Percentiles rank a stretch among this genome's conserved stretches.
phyloP scores from a whole-genome alignment of 2,329 filamentous ascomycete species.

The Westerdykella ornata region DNA sequence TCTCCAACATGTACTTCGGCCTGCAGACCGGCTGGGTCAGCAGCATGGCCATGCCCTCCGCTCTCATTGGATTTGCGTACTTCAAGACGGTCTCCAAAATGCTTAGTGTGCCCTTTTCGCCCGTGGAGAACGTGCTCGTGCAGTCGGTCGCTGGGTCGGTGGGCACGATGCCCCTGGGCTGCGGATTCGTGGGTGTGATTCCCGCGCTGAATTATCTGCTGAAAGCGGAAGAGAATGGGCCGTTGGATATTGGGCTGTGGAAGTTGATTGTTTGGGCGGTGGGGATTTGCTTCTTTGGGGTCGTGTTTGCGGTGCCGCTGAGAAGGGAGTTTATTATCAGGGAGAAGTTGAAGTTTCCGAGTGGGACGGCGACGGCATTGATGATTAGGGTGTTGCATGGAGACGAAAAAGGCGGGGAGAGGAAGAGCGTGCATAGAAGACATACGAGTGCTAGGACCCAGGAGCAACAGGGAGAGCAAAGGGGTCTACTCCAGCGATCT shows the following conservation, averaged over 20 bases:
- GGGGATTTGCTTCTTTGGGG: slow-evolving; percentile 91
- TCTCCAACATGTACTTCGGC: slow-evolving; percentile 99
- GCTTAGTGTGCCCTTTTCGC: slow-evolving; percentile 75
- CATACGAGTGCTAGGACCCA: neutral
- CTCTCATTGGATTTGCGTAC: slow-evolving; percentile 87
- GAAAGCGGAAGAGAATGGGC: slow-evolving; percentile 68
- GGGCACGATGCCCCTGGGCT: slow-evolving; percentile 92
- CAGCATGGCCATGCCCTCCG: slow-evolving; percentile 95
- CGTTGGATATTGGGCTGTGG: slow-evolving; percentile 62
- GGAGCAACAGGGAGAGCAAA: slow-evolving; percentile 26
- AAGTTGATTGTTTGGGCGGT: slow-evolving; percentile 85
- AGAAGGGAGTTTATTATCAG: slow-evolving; percentile 86
- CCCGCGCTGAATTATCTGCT: slow-evolving; percentile 87
- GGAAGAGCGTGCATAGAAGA: slow-evolving; percentile 6
- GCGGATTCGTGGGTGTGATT: slow-evolving; percentile 91
- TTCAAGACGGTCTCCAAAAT: slow-evolving; percentile 73
- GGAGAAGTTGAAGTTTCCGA: slow-evolving; percentile 89
- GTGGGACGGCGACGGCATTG: slow-evolving; percentile 88
- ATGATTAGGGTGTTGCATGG: slow-evolving; percentile 89
- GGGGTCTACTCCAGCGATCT: slow-evolving; percentile 29
- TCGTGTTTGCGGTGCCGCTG: slow-evolving; percentile 89
- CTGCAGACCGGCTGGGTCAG: slow-evolving; percentile 79
- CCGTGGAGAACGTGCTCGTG: slow-evolving; percentile 92
- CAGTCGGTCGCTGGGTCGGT: slow-evolving; percentile 94
- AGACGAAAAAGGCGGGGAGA: slow-evolving; percentile 18